Base-by-base conservation (phyloP, 164 flowering plant genomes). In the Santalum album region DNA sequence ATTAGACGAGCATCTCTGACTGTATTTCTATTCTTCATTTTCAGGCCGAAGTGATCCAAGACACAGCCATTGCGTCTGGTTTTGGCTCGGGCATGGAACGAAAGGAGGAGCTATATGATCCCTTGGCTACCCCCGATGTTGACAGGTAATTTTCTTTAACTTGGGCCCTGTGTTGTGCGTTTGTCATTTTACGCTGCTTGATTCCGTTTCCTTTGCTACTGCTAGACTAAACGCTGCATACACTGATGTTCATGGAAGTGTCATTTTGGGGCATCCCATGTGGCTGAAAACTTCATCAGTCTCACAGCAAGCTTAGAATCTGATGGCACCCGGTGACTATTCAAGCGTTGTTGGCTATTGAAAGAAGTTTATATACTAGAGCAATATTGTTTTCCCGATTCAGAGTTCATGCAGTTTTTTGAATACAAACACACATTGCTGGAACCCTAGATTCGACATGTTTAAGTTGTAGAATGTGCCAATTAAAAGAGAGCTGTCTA, bases 71-170 rank as follows among this genome's bases (percentile, higher is more conserved):
- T 21, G 56, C 69, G 61, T 56, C 78, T 2, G 81, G 80, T 58
- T 71, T 63, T 57, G 68, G 63, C 40, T 90, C 82, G 12, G 44
- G 70, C 16, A 61, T 61, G 25, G 96, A 89, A 42, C 92, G 72
- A 44, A 78, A 68, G 61, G 90, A 87, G 56, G 98, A 91, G 49
- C 7, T 57, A 19, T 77, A 74, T 65, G 96, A 92, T 77, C 99
- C 96, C 22, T 70, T 92, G 72, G 87, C 96, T 38, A 63, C 84
- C 38, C 95, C 96, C 35, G 96, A 89, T 68, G 94, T 92, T 56
- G 96, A 92, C 40, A 84, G 81, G 99, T 89, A 63, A 71, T 58
- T 64, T 46, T n/a, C n/a, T n/a, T n/a, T n/a, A n/a, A 39, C 34
- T 7, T 22, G 58, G 49, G 12, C 18, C n/a, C 32, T 53, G 38